Evolutionary conservation across 495 filamentous ascomycete species (phyloP).

Genomic region (Arthonia radiata): DNA sequence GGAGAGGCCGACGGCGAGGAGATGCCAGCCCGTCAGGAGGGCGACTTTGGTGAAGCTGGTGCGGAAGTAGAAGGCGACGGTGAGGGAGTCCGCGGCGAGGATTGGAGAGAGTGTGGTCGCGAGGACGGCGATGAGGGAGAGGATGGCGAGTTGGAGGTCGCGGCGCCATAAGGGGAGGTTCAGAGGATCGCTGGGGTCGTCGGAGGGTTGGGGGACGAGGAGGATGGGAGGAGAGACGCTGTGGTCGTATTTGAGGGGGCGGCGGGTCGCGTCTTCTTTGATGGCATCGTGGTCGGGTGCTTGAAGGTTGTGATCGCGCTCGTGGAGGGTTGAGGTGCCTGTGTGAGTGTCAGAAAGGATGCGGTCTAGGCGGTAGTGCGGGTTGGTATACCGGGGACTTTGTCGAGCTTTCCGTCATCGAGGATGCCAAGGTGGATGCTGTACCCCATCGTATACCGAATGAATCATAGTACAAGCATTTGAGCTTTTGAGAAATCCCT

Average conservation of each 20-base stretch:
- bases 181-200: constrained; percentile 21
- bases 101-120: constrained; percentile 60
- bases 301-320: too few species aligned
- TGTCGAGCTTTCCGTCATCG: constrained; percentile 32
- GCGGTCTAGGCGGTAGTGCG: background rate
- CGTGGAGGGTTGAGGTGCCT: too few species aligned
- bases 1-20: constrained; percentile 58
- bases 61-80: constrained; percentile 33
- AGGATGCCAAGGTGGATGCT: constrained; percentile 68
- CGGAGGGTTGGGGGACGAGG: constrained; percentile 17
- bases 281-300: too few species aligned
- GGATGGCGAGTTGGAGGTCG: constrained; percentile 50
- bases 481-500: too few species aligned
- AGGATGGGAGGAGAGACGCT: constrained; percentile 11
- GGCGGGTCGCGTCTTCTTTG: too few species aligned
- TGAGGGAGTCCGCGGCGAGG: constrained; percentile 66
- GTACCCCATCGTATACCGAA: too few species aligned
- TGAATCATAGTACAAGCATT: too few species aligned
- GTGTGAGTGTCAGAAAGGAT: too few species aligned
- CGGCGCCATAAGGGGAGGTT: constrained; percentile 84
- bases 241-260: constrained; percentile 11
- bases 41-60: constrained; percentile 45
- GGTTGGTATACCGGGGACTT: constrained; percentile 42
- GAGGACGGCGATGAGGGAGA: constrained; percentile 59
- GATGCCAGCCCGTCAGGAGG: constrained; percentile 65